These are phyloP conservation scores for Epichloe sp. DNA, from an alignment of 2,329 filamentous ascomycete genomes.

Conservation along the genomic window DNA sequence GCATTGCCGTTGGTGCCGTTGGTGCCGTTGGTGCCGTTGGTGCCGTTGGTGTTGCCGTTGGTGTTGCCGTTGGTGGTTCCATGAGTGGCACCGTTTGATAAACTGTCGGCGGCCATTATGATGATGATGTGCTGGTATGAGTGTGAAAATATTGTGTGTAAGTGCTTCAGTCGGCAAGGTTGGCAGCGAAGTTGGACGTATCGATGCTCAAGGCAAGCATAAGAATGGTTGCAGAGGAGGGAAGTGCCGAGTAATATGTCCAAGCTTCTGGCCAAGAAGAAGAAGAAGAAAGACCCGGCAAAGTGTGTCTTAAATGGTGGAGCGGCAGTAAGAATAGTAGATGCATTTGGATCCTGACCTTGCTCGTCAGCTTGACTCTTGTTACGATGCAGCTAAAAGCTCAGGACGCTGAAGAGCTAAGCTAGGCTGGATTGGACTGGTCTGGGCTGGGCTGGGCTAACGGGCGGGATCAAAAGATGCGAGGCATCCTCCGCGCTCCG, in stretches of 20 bases:
- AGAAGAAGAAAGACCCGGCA: not conserved
- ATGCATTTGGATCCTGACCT: not conserved
- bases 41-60: not conserved
- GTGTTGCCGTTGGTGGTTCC: not conserved
- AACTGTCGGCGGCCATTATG: not conserved
- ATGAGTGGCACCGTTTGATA: not conserved
- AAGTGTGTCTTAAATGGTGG: not conserved
- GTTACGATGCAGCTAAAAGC: not conserved
- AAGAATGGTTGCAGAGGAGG: not conserved
- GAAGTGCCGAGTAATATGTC: not conserved
- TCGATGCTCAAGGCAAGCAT: not conserved
- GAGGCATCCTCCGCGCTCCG: slow-evolving; percentile 2
- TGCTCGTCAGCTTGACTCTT: not conserved
- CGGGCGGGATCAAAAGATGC: not conserved
- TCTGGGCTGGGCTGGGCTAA: not conserved
- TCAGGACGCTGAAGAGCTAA: not conserved
- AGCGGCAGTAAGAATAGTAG: not conserved
- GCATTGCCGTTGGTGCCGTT: not conserved
- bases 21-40: not conserved
- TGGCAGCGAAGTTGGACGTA: not conserved
- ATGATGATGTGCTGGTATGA: not conserved
- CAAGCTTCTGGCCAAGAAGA: not conserved
- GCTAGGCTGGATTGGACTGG: not conserved
- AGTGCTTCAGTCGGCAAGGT: not conserved
- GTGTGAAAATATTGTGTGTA: too few species aligned